These are phyloP conservation scores for Prunus armeniaca DNA, from an alignment of 306 rosid species.

Conservation along the genomic window DNA sequence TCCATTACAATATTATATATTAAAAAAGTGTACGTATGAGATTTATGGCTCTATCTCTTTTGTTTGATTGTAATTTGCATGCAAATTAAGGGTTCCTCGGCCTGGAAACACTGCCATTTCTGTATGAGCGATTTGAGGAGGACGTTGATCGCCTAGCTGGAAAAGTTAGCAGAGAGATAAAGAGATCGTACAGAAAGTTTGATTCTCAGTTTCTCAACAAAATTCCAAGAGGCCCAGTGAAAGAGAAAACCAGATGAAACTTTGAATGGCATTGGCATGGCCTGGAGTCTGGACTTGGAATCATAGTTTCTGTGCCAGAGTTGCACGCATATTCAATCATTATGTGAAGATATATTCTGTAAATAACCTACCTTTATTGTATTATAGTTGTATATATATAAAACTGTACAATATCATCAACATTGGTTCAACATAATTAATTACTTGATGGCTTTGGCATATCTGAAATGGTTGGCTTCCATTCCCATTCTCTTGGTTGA, in stretches of 20 bases:
- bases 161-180: slow-evolving; percentile 30
- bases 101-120: slow-evolving; percentile 55
- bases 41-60: neutral
- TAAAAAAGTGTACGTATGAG: neutral
- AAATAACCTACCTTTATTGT: neutral
- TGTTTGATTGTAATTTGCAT: slow-evolving; percentile 8
- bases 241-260: slow-evolving; percentile 53
- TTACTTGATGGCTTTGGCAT: neutral
- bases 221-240: slow-evolving; percentile 76
- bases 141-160: slow-evolving; percentile 49
- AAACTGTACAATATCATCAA: neutral
- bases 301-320: neutral
- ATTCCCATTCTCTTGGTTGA: neutral
- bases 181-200: slow-evolving; percentile 40
- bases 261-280: neutral
- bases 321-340: neutral
- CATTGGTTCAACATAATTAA: neutral
- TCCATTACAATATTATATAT: too few species aligned
- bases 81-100: slow-evolving; percentile 47
- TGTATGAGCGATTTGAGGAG: slow-evolving; percentile 59
- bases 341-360: neutral
- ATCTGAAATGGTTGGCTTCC: neutral
- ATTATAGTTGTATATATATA: neutral
- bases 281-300: neutral
- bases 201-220: slow-evolving; percentile 59